Conservation (phyloP, 805 yeast genomes). For the Kurtzmaniella cleridarum region DNA sequence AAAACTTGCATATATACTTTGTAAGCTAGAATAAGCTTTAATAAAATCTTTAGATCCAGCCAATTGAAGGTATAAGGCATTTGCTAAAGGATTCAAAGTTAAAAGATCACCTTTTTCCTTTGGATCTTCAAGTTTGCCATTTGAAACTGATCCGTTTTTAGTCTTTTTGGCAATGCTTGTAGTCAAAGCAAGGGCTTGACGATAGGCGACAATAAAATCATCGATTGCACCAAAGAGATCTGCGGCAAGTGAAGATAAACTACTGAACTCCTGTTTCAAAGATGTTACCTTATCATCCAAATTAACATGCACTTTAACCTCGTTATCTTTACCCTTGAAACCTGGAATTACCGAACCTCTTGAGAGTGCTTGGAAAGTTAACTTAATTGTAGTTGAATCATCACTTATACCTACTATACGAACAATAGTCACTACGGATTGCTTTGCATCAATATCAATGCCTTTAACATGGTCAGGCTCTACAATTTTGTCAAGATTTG, state of each 20-base stretch:
- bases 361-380: conserved; percentile 46
- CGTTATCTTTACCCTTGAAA: conserved; percentile 14
- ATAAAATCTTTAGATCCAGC: conserved; percentile 43
- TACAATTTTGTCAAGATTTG: conserved; percentile 27
- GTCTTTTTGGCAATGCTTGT: conserved; percentile 7
- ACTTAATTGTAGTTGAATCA: conserved; percentile 36
- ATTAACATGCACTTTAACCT: conserved; percentile 21
- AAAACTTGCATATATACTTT: conserved; percentile 26
- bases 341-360: conserved; percentile 29
- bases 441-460: conserved; percentile 3
- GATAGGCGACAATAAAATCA: conserved; percentile 32
- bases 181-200: conserved; percentile 20
- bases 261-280: conserved; percentile 12
- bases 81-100: conserved; percentile 55
- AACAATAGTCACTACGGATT: conserved; percentile 36
- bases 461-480: conserved; percentile 10
- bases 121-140: conserved; percentile 11
- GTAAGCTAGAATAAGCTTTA: conserved; percentile 38
- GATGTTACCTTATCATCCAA: conserved; percentile 16
- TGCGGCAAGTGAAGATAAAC: conserved; percentile 14
- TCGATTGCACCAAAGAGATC: conserved; percentile 33
- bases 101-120: conserved; percentile 26
- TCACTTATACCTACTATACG: conserved; percentile 44
- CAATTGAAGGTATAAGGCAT: conserved; percentile 52
- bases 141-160: conserved; percentile 9